These are phyloP conservation scores for Chytriomyces sp. DNA, from an alignment of 192 early-diverging fungal species.

Conservation along the genomic window DNA sequence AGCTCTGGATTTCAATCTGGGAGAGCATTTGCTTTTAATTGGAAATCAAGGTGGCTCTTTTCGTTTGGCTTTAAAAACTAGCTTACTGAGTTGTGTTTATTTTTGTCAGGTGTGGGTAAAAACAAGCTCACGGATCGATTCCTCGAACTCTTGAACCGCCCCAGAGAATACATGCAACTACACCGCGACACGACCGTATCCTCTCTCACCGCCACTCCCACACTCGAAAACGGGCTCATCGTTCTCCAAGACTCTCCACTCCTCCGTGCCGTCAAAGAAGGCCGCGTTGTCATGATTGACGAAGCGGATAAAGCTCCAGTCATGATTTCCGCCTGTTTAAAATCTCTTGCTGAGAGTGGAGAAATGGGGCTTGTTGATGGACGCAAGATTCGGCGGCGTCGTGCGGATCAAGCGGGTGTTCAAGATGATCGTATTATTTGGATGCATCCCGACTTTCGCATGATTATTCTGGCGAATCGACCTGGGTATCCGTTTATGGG, in stretches of 20 bases:
- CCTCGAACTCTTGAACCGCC: slow-evolving; percentile 68
- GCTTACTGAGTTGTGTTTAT: not conserved
- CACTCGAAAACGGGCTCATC: slow-evolving; percentile 71
- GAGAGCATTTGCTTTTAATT: slow-evolving; percentile 79
- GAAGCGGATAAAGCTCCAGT: slow-evolving; percentile 86
- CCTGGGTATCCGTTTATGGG: slow-evolving; percentile 78
- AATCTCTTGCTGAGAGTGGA: slow-evolving; percentile 75
- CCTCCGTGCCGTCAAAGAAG: slow-evolving; percentile 59
- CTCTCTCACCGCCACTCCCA: slow-evolving; percentile 75
- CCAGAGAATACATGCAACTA: slow-evolving; percentile 80
- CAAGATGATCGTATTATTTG: slow-evolving; percentile 18
- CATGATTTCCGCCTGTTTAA: slow-evolving; percentile 75
- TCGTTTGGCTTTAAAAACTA: not conserved
- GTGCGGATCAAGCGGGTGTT: not conserved
- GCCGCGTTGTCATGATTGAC: slow-evolving; percentile 76
- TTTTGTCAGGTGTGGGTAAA: slow-evolving; percentile 43
- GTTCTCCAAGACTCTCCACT: slow-evolving; percentile 75
- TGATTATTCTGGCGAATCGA: slow-evolving; percentile 82
- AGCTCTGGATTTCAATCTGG: slow-evolving; percentile 74
- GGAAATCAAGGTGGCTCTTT: slow-evolving; percentile 71
- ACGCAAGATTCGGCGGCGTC: slow-evolving; percentile 61
- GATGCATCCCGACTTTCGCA: slow-evolving; percentile 68
- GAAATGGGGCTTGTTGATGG: slow-evolving; percentile 82
- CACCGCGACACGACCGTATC: slow-evolving; percentile 82
- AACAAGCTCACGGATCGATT: slow-evolving; percentile 64